phyloP scores from a whole-genome alignment of 2,329 filamentous ascomycete genomes.

The Talaromyces sp. region DNA sequence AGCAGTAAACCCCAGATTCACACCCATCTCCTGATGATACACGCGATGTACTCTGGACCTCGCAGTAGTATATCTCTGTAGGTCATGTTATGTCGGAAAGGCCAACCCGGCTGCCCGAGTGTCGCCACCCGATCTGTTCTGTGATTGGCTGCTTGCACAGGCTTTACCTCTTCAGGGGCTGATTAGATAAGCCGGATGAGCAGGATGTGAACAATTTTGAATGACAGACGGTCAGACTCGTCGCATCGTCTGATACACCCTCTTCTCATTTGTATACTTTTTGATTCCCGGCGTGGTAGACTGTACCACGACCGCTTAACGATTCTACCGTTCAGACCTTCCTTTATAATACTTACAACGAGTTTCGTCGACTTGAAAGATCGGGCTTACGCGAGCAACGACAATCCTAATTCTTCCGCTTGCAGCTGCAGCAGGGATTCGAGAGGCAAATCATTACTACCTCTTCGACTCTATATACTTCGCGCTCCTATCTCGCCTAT shows the following conservation, averaged over 20 bases:
- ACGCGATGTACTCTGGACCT: too few relatives aligned
- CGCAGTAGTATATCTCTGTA: too few relatives aligned
- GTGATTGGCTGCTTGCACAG: neutral
- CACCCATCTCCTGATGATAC: neutral
- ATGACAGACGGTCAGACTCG: neutral
- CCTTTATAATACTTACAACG: neutral
- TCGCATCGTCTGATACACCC: neutral
- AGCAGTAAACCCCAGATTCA: neutral
- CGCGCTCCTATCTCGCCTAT: neutral
- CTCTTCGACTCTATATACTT: neutral
- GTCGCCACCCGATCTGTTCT: neutral
- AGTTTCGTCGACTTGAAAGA: neutral
- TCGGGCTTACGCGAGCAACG: neutral
- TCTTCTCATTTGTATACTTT: neutral
- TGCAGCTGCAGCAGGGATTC: neutral
- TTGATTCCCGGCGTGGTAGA: neutral
- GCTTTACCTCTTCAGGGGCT: conserved; percentile 11
- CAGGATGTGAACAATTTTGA: conserved; percentile 5
- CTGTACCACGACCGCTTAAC: neutral
- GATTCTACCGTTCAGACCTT: neutral
- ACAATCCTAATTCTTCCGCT: neutral
- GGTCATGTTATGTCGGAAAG: neutral
- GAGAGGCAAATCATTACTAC: neutral
- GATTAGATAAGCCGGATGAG: conserved; percentile 12
- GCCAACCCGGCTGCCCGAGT: neutral